Conservation (phyloP, 495 filamentous ascomycete genomes). For the Astrothelium macrocarpum region DNA sequence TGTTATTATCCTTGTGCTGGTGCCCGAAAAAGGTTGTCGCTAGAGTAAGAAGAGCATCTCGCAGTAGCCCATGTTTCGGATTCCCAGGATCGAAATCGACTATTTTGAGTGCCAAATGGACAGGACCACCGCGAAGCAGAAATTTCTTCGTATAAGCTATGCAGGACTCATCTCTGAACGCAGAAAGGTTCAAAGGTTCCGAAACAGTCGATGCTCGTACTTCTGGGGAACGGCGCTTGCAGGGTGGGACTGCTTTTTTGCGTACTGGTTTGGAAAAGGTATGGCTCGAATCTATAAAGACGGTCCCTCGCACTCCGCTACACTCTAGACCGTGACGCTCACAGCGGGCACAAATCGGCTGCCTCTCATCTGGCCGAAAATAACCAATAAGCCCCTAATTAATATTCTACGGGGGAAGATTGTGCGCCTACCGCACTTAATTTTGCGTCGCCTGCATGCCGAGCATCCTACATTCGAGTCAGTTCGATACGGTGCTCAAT, state of each 20-base stretch:
- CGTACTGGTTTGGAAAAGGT: neutral
- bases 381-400: neutral
- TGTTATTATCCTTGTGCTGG: neutral
- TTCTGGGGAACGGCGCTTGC: neutral
- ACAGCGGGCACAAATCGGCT: slow-evolving; percentile 6
- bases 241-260: neutral
- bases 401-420: neutral
- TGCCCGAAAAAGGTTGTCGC: slow-evolving; percentile 7
- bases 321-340: slow-evolving; percentile 7
- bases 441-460: slow-evolving; percentile 1
- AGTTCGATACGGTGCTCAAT: no score
- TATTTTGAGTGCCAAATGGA: neutral
- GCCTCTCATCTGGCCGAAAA: neutral
- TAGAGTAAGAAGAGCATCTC: slow-evolving; percentile 2
- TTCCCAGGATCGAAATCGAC: neutral
- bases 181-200: neutral
- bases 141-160: slow-evolving; percentile 6
- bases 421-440: slow-evolving; percentile 7
- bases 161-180: neutral
- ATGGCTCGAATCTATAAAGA: slow-evolving; percentile 7
- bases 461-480: slow-evolving; percentile 2
- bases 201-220: neutral
- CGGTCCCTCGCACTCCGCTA: slow-evolving; percentile 4
- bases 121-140: slow-evolving; percentile 5
- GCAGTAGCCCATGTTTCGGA: neutral